Evolutionary conservation across 2,329 filamentous ascomycete species (phyloP), one percentile per base, ranked within the genome.

Genomic region (Pseudogymnoascus sp.): DNA sequence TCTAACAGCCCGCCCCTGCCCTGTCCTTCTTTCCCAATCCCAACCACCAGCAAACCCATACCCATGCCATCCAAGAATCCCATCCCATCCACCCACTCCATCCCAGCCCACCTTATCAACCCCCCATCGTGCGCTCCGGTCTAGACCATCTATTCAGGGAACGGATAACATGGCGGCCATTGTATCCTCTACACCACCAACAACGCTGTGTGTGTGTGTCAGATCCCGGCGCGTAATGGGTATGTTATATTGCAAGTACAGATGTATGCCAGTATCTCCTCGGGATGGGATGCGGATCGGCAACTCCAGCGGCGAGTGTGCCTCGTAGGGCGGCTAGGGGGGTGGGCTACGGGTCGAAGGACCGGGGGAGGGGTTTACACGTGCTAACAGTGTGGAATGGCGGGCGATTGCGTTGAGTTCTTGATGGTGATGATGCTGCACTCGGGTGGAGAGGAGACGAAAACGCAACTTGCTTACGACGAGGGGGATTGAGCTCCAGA

Each of bases 61-160:
- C 64, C 64, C 67, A 68, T 68, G 65, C 64, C 60, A n/a, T 57
- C 41, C 34, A 43, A 66, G 43, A 48, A 48, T 25, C 21, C 21
- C 43, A 48, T 48, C 6, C 41, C 41, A 8, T 21, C 16, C 16
- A 13, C 11, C 43, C 23, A n/a, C 14, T 14, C 14, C 23, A 51
- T 28, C 23, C 14, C 14, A 51, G 13, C 14, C 13, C 45, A 51
- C 13, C 45, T 23, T 51, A 51, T 51, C 45, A 51, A 51, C 14
- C 23, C 23, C 21, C 45, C 45, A 51, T 28, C 23, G 45, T 51
- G 45, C 45, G 23, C 45, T 51, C 2, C 7, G 23, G 45, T 51
- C 45, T 51, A 51, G 45, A 51, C 28, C 45, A 10, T 51, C 45
- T 51, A 51, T 51, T 51, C 45, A 7, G 14, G 45, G 45, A 51